phyloP scores from a whole-genome alignment of 805 yeast genomes.

The Candida sonorensis region DNA sequence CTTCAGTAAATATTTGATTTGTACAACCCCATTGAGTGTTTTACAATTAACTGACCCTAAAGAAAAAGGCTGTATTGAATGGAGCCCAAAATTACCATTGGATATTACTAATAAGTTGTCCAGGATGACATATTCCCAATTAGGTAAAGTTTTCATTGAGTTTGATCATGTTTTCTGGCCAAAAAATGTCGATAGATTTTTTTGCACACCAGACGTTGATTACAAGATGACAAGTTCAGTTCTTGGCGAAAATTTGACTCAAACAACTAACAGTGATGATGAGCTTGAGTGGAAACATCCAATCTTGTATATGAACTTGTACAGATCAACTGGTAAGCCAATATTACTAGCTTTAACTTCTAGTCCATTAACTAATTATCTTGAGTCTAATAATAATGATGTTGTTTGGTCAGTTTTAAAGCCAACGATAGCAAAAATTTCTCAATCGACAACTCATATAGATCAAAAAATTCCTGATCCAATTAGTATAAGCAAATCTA shows the following conservation, averaged over 20 bases:
- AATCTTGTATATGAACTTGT: slow-evolving; percentile 24
- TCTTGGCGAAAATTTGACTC: too few species aligned
- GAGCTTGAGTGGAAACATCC: slow-evolving; percentile 25
- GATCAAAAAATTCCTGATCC: slow-evolving; percentile 25
- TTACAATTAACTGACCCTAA: slow-evolving; percentile 28
- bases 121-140: slow-evolving; percentile 31
- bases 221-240: slow-evolving; percentile 10
- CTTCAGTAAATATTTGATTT: slow-evolving; percentile 34
- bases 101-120: slow-evolving; percentile 21
- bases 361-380: slow-evolving; percentile 41
- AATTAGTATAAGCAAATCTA: slow-evolving; percentile 23
- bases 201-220: slow-evolving; percentile 26
- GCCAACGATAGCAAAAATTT: slow-evolving; percentile 31
- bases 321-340: slow-evolving; percentile 27
- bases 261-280: too few species aligned
- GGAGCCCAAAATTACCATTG: slow-evolving; percentile 30
- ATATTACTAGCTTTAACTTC: slow-evolving; percentile 40
- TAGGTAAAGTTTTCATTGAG: slow-evolving; percentile 43
- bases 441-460: slow-evolving; percentile 1
- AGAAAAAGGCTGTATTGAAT: slow-evolving; percentile 24
- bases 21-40: slow-evolving; percentile 45
- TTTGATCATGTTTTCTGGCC: slow-evolving; percentile 44
- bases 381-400: slow-evolving; percentile 33
- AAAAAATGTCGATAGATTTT: slow-evolving; percentile 24
- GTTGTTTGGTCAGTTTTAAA: slow-evolving; percentile 39